Evolutionary conservation across 2,329 filamentous ascomycete species (phyloP).

Genomic region (Dryadomyces quercivorus): DNA sequence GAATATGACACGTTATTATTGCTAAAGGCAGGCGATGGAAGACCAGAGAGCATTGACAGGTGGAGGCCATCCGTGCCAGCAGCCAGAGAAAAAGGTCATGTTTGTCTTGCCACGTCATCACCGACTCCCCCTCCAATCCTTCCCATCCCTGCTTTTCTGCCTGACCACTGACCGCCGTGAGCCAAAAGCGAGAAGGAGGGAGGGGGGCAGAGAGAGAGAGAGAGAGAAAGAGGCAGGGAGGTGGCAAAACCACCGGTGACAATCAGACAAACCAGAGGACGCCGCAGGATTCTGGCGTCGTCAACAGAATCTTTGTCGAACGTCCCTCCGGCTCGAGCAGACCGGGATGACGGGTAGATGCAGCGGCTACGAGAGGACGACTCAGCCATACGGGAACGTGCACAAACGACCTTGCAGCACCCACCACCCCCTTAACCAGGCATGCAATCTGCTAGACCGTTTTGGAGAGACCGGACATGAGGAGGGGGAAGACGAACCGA

Average conservation of each 20-base stretch:
- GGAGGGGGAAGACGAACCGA: background rate
- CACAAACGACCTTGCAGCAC: constrained; percentile 19
- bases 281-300: background rate
- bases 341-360: background rate
- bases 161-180: background rate
- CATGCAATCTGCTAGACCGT: background rate
- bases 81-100: background rate
- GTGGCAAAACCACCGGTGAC: background rate
- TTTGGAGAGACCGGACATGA: background rate
- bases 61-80: background rate
- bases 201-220: background rate
- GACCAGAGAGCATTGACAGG: background rate
- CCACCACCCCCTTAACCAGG: background rate
- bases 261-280: background rate
- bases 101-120: background rate
- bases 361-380: constrained; percentile 11
- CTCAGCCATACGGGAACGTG: constrained; percentile 25
- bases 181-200: background rate
- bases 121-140: background rate
- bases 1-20: background rate
- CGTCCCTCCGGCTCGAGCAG: background rate
- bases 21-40: background rate
- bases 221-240: background rate
- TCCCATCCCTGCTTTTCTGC: background rate
- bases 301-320: background rate